Evolutionary conservation across 768 basidiomycete genomes (phyloP).

Genomic region (Tulasnella calospora): DNA sequence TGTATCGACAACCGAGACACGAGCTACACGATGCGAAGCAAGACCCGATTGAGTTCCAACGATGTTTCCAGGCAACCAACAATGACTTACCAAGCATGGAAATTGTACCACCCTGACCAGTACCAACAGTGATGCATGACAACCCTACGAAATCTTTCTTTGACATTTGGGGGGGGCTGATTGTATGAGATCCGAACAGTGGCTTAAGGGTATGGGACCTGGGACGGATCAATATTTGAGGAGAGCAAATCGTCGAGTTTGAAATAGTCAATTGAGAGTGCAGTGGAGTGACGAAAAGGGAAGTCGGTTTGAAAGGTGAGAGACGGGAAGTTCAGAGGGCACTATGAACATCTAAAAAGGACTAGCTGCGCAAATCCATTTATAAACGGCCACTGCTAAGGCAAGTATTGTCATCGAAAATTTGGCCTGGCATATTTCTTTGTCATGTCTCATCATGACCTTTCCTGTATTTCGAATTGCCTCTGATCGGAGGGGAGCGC

Average conservation of each 20-base stretch:
- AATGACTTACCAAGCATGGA: slow-evolving; percentile 17
- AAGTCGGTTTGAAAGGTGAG: not conserved
- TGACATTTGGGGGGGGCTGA: not conserved
- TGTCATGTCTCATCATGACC: not conserved
- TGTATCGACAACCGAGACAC: slow-evolving; percentile 26
- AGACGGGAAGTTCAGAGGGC: not conserved
- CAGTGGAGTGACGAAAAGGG: not conserved
- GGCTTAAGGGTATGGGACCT: not conserved
- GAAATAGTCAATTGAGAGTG: not conserved
- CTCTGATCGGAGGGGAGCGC: not conserved
- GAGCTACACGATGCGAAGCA: slow-evolving; percentile 7
- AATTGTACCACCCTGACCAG: slow-evolving; percentile 21
- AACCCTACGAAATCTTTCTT: slow-evolving; percentile 20
- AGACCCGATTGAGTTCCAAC: not conserved
- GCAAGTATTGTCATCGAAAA: not conserved
- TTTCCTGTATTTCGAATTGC: not conserved
- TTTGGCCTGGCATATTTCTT: not conserved
- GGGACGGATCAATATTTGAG: not conserved
- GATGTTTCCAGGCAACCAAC: not conserved
- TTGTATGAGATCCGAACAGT: not conserved
- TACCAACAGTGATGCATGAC: slow-evolving; percentile 9
- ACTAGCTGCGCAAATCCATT: not conserved
- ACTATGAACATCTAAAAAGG: not conserved
- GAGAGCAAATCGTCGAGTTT: not conserved
- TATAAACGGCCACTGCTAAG: not conserved